phyloP scores from a whole-genome alignment of 2,329 filamentous ascomycete genomes.

The Lachnellula subtilissima region DNA sequence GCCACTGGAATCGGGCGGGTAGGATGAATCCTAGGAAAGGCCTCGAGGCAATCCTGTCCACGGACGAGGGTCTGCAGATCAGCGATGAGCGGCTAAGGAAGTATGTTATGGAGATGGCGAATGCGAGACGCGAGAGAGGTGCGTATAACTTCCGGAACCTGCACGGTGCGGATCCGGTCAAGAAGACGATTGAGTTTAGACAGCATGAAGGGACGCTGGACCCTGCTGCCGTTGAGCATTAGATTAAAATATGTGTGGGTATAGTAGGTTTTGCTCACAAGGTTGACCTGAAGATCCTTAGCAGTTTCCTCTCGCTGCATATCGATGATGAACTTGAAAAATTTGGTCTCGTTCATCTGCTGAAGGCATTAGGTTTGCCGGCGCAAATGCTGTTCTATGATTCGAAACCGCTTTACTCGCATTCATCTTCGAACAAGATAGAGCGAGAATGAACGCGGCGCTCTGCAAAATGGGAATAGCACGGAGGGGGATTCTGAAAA shows the following conservation, averaged over 20 bases:
- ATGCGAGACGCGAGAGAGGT: neutral
- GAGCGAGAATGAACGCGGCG: too few species aligned
- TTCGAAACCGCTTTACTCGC: too few species aligned
- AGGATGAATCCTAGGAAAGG: too few species aligned
- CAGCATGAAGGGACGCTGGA: conserved; percentile 19
- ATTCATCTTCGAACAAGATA: too few species aligned
- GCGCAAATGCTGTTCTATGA: neutral
- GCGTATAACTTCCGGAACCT: neutral
- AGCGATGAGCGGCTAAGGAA: neutral
- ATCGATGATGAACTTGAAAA: neutral
- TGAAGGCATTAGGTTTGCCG: neutral
- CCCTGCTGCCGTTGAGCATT: conserved; percentile 8
- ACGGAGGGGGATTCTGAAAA: too few species aligned
- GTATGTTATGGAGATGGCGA: neutral
- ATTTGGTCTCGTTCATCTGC: neutral
- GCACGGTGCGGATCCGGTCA: neutral
- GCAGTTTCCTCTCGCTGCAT: neutral
- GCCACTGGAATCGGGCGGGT: neutral
- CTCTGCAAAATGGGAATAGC: too few species aligned
- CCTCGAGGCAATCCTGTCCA: too few species aligned
- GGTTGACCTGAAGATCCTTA: neutral
- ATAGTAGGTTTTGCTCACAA: conserved; percentile 10
- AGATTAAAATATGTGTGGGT: conserved; percentile 14
- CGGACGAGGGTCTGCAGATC: too few species aligned
- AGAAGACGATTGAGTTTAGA: conserved; percentile 24